Conservation (phyloP, 2,329 filamentous ascomycete species). For the Harringtonia aguacate region DNA sequence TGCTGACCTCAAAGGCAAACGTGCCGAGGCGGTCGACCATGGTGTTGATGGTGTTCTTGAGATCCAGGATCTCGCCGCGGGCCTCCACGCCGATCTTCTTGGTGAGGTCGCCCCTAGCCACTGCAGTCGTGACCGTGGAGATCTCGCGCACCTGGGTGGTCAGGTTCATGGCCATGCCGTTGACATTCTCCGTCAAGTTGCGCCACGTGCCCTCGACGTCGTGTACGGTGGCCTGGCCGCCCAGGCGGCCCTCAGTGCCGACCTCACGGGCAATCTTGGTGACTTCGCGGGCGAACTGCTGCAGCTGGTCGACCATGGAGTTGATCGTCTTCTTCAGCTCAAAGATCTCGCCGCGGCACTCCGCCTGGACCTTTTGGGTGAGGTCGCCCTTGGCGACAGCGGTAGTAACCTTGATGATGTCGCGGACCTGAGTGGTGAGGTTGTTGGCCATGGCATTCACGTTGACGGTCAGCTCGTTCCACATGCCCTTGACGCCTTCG, state of each 20-base stretch:
- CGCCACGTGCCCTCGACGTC: constrained; percentile 97
- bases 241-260: constrained; percentile 87
- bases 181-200: constrained; percentile 89
- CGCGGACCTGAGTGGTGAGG: constrained; percentile 78
- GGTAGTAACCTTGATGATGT: constrained; percentile 77
- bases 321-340: constrained; percentile 98
- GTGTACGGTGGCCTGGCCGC: constrained; percentile 90
- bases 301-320: constrained; percentile 96
- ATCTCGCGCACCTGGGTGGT: constrained; percentile 98
- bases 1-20: constrained; percentile 93
- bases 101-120: constrained; percentile 86
- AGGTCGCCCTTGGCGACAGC: constrained; percentile 75
- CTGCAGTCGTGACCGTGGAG: constrained; percentile 89
- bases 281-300: constrained; percentile 94
- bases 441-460: constrained; percentile 86
- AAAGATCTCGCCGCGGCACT: constrained; percentile 82
- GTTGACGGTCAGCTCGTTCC: constrained; percentile 78
- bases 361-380: constrained; percentile 92
- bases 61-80: constrained; percentile 83
- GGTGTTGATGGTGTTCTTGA: constrained; percentile 97
- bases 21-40: constrained; percentile 97
- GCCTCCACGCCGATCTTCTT: constrained; percentile 94
- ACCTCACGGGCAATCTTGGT: constrained; percentile 94
- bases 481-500: constrained; percentile 77
- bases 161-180: constrained; percentile 97